Base-by-base conservation (phyloP, 495 filamentous ascomycete genomes). In the Penicillium manginii region DNA sequence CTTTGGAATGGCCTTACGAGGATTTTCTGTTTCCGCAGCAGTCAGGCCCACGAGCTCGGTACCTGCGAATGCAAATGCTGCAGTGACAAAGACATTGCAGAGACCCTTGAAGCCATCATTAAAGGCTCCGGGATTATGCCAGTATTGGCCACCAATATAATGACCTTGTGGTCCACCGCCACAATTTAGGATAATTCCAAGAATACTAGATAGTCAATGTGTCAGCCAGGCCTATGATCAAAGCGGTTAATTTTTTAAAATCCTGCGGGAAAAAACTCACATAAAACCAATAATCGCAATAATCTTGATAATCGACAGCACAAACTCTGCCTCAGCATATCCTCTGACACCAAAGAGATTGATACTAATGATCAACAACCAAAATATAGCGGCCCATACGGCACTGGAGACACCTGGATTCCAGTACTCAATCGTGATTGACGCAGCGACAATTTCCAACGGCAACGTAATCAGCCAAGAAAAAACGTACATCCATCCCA, bases 401-500 rank as follows among this genome's bases (percentile, higher is more conserved):
- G 89, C 88, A 61, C 88, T 87, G 39, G 86, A 85, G 32, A 92
- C 68, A 26, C 72, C 14, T 0, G 80, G 67, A 45, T 88, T 83
- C 94, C 94, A 98, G 70, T 89, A 97, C 39, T 88, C 79, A 45
- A 97, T 88, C 10, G 92, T 97, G 39, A 97, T 87, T 19, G 92
- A 89, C 8, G 92, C 93, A 2, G 94, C 88, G 52, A 96, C 90
- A 51, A 97, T 90, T 73, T 98, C 94, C 23, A 97, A 78, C 0
- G 94, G 94, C 14, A 98, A 75, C 1, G 92, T 86, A 31, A 92
- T 79, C 0, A 97, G 84, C 94, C 94, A 97, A 78, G 97, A 92
- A 65, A 98, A 65, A 4, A 91, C 91, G 70, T 98, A 98, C 80
- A 96, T 96, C 93, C 93, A 97, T 23, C 94, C 94, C 91, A 97